phyloP scores from a whole-genome alignment of 78 protist species.

The Monocercomonoides exilis region DNA sequence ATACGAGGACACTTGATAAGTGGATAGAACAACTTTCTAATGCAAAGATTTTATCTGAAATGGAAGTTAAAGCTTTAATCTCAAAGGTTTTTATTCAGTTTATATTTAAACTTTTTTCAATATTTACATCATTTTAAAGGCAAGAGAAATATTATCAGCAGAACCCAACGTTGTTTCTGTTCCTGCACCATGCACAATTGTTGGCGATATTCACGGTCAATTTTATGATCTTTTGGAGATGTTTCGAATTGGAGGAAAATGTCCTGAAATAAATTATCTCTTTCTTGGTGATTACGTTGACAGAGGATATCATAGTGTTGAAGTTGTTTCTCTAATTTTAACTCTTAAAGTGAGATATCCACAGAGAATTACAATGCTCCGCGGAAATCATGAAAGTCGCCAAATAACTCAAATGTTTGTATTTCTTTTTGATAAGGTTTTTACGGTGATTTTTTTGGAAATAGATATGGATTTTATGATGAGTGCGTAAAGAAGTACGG shows the following conservation, averaged over 20 bases:
- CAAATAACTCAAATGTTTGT: conserved; percentile 81
- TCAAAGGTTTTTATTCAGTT: background rate
- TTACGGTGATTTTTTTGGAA: background rate
- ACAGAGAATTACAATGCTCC: conserved; percentile 62
- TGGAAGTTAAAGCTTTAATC: background rate
- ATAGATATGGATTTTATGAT: conserved; percentile 81
- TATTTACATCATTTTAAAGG: background rate
- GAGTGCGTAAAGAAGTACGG: conserved; percentile 86
- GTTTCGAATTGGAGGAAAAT: conserved; percentile 78
- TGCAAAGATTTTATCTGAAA: background rate
- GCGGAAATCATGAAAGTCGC: conserved; percentile 90
- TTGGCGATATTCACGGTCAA: conserved; percentile 44
- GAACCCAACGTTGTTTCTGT: background rate
- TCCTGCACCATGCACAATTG: background rate
- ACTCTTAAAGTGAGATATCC: conserved; percentile 60
- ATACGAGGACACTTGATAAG: background rate
- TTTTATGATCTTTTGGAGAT: conserved; percentile 86
- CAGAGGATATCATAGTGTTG: conserved; percentile 82
- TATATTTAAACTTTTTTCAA: background rate
- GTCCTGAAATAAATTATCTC: conserved; percentile 77
- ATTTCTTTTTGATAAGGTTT: background rate
- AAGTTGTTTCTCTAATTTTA: conserved; percentile 64
- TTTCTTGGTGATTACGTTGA: conserved; percentile 84
- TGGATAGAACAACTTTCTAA: background rate
- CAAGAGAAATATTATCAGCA: background rate